Evolutionary conservation across 768 basidiomycete species (phyloP).

Genomic region (Tylopilus plumbeoviolaceoides): DNA sequence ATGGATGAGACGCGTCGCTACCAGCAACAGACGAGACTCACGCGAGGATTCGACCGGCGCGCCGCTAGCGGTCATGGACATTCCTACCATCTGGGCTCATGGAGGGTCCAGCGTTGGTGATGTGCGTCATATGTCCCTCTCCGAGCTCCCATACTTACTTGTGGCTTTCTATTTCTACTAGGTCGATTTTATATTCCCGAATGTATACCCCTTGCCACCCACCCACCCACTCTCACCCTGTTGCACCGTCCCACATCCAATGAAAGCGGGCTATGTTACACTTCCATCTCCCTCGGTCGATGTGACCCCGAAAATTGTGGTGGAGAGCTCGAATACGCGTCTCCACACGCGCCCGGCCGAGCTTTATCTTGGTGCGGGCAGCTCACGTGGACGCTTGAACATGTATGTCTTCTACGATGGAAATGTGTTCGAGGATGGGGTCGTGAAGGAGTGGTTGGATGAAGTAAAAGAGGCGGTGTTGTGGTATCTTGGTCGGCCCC

Average conservation of each 20-base stretch:
- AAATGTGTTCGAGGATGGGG: conserved; percentile 41
- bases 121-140: conserved; percentile 6
- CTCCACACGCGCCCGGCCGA: conserved; percentile 45
- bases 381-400: conserved; percentile 29
- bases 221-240: conserved; percentile 22
- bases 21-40: too few relatives aligned
- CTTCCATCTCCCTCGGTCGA: not conserved
- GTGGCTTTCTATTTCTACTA: conserved; percentile 4
- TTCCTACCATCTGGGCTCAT: conserved; percentile 11
- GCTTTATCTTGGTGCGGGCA: conserved; percentile 41
- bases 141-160: not conserved
- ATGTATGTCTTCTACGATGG: conserved; percentile 38
- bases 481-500: conserved; percentile 26
- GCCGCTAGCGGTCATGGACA: conserved; percentile 2
- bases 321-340: conserved; percentile 8
- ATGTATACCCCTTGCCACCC: conserved; percentile 32
- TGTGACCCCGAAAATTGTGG: conserved; percentile 7
- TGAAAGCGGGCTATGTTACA: conserved; percentile 6
- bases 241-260: conserved; percentile 13
- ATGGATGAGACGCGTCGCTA: conserved; percentile 18
- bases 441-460: conserved; percentile 45
- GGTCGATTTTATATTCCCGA: conserved; percentile 34
- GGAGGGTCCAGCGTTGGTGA: conserved; percentile 29
- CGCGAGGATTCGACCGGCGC: not conserved
- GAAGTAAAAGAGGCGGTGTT: conserved; percentile 37